phyloP scores from a whole-genome alignment of 768 basidiomycete genomes.

The Hortiboletus campestris region DNA sequence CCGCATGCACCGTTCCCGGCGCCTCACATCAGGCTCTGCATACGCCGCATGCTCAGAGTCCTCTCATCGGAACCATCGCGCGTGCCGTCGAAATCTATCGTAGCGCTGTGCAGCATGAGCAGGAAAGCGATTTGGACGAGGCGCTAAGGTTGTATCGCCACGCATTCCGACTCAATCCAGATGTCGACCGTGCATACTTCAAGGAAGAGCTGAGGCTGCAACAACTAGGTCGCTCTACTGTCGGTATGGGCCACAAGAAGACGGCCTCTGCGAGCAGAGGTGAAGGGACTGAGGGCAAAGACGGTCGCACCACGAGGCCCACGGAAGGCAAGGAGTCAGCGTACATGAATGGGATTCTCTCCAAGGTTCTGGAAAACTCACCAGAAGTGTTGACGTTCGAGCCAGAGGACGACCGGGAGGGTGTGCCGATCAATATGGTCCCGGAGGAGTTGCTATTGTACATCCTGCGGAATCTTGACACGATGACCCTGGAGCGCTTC shows the following conservation, averaged over 20 bases:
- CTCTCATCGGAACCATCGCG: slow-evolving; percentile 36
- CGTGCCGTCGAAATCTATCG: slow-evolving; percentile 66
- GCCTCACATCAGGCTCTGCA: slow-evolving; percentile 14
- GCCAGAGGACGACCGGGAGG: slow-evolving; percentile 65
- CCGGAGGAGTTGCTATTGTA: slow-evolving; percentile 77
- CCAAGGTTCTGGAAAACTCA: slow-evolving; percentile 48
- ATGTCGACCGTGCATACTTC: slow-evolving; percentile 73
- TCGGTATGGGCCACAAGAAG: slow-evolving; percentile 58
- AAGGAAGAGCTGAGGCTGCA: slow-evolving; percentile 45
- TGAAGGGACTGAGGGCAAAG: slow-evolving; percentile 58
- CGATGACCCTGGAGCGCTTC: slow-evolving; percentile 72
- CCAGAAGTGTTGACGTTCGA: slow-evolving; percentile 53
- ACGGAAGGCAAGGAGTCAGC: slow-evolving; percentile 33
- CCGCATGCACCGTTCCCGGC: slow-evolving; percentile 15
- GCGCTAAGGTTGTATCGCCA: slow-evolving; percentile 75
- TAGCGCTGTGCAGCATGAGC: slow-evolving; percentile 70
- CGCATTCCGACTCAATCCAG: slow-evolving; percentile 73
- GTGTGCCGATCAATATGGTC: slow-evolving; percentile 52
- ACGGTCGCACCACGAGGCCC: slow-evolving; percentile 66
- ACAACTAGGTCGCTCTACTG: slow-evolving; percentile 4
- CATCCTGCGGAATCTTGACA: slow-evolving; percentile 66
- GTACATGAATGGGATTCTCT: slow-evolving; percentile 41
- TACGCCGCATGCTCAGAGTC: slow-evolving; percentile 26
- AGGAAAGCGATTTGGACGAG: slow-evolving; percentile 69
- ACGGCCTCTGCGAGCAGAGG: slow-evolving; percentile 79